Evolutionary conservation across 2,329 filamentous ascomycete genomes (phyloP), one percentile per base, ranked within the genome.

Genomic region (Spiromastix sp.): DNA sequence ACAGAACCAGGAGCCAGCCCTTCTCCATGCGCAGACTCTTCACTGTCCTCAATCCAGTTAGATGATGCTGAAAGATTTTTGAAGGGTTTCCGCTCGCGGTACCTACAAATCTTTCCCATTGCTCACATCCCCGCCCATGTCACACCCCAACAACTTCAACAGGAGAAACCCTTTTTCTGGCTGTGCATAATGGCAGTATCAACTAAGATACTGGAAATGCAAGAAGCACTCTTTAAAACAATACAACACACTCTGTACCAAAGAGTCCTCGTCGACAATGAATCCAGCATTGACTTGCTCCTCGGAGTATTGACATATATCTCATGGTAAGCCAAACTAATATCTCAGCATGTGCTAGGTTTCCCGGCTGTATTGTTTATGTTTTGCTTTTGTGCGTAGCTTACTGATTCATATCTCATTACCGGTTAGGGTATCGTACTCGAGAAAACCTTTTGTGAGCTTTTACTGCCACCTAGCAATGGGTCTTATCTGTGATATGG

Each of bases 131-230:
- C 43, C 5, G 24, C 40, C 4, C 36, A 44, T 27, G 32, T 50
- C 7, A 54, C 45, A 9, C 46, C 50, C 9, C 37, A 45, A 11
- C 39, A 47, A 30, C 37, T 64, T 2, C 53, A 51, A 10, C 34
- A 41, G 5, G 43, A 58, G 10, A 48, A 51, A 29, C 61, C 61
- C 1, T 63, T 63, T 18, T 39, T 61, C 6, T 64, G 60, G 59
- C 38, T 59, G 12, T 54, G 55, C 9, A 53, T 63, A 10, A 60
- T 61, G 52, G 49, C 54, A 0, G 42, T 62, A 4, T 39, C 43
- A 1, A 43, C 48, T 2, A 51, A 43, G 9, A 38, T 36, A 0
- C 36, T 41, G 1, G 31, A 39, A 29, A 48, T 53, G 39, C 53
- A 48, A 41, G 39, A 27, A 44, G 41, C 32, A 32, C 12, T 25